Percentiles rank a stretch among this genome's conserved stretches.
Conservation (phyloP, 106 monocot genomes). For the Acorus gramineus region DNA sequence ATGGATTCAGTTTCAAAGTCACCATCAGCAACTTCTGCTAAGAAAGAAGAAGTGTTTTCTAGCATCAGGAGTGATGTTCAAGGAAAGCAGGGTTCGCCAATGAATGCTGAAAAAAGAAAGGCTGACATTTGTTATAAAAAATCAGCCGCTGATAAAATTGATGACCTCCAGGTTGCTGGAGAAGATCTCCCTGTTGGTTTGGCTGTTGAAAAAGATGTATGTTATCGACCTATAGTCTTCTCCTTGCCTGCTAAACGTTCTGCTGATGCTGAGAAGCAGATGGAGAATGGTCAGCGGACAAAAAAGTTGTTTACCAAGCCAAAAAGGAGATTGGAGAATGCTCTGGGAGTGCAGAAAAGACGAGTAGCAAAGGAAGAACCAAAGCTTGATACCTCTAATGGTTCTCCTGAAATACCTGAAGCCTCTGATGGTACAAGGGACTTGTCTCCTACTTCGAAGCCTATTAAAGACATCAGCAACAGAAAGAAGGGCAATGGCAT, state of each 20-base stretch:
- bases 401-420: slow-evolving; percentile 4
- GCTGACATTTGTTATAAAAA: slow-evolving; percentile 7
- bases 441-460: slow-evolving; percentile 11
- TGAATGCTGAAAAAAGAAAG: slow-evolving; percentile 7
- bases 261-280: not conserved
- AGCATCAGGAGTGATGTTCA: slow-evolving; percentile 1
- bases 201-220: slow-evolving; percentile 2
- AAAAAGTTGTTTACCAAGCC: slow-evolving; percentile 5
- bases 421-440: not conserved
- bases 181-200: not conserved
- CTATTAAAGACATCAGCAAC: slow-evolving; percentile 13
- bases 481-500: slow-evolving; percentile 18
- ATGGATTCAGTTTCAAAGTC: slow-evolving; percentile 1
- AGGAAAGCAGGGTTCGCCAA: slow-evolving; percentile 2
- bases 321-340: slow-evolving; percentile 13
- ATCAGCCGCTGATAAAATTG: not conserved
- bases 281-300: slow-evolving; percentile 10
- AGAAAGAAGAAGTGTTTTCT: slow-evolving; percentile 13
- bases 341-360: slow-evolving; percentile 14
- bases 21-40: slow-evolving; percentile 3
- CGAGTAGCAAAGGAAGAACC: slow-evolving; percentile 4
- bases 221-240: not conserved
- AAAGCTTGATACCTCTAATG: slow-evolving; percentile 10
- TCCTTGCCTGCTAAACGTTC: slow-evolving; percentile 8
- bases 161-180: slow-evolving; percentile 4